These are phyloP conservation scores for Pulveroboletus sp. DNA, from an alignment of 768 basidiomycete species.

Conservation along the genomic window DNA sequence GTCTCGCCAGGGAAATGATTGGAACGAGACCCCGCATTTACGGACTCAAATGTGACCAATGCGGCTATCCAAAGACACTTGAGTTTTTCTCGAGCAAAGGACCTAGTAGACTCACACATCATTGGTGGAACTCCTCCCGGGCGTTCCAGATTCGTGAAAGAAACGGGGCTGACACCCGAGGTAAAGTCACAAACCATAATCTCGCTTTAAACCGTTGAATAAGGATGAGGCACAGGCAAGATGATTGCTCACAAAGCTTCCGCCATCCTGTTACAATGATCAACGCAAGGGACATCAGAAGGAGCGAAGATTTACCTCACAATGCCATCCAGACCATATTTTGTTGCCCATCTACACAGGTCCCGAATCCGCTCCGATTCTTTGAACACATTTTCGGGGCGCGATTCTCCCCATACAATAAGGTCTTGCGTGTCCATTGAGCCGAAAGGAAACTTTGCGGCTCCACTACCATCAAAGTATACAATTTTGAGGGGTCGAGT, in stretches of 20 bases:
- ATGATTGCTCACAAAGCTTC: constrained; percentile 44
- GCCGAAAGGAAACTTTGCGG: constrained; percentile 19
- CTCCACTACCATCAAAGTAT: constrained; percentile 13
- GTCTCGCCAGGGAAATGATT: constrained; percentile 22
- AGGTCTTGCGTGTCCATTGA: constrained; percentile 36
- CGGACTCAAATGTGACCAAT: constrained; percentile 6
- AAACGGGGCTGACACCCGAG: constrained; percentile 36
- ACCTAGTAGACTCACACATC: not conserved
- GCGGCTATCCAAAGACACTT: not conserved
- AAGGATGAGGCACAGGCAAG: not conserved
- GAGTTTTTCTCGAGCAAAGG: not conserved
- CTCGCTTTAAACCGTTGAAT: constrained; percentile 33
- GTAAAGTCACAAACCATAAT: constrained; percentile 49
- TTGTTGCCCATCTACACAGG: constrained; percentile 33
- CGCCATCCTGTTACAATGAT: constrained; percentile 40
- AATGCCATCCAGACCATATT: constrained; percentile 32
- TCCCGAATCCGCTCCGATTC: constrained; percentile 25
- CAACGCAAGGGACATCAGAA: constrained; percentile 13
- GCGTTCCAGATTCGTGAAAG: constrained; percentile 35
- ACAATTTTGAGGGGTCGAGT: constrained; percentile 8
- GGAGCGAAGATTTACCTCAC: constrained; percentile 23
- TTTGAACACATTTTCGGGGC: constrained; percentile 13
- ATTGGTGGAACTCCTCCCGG: not conserved
- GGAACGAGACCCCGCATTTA: constrained; percentile 18
- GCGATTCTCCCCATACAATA: constrained; percentile 25